Evolutionary conservation across 164 flowering plant species (phyloP).

Genomic region (Kingdonia uniflora): DNA sequence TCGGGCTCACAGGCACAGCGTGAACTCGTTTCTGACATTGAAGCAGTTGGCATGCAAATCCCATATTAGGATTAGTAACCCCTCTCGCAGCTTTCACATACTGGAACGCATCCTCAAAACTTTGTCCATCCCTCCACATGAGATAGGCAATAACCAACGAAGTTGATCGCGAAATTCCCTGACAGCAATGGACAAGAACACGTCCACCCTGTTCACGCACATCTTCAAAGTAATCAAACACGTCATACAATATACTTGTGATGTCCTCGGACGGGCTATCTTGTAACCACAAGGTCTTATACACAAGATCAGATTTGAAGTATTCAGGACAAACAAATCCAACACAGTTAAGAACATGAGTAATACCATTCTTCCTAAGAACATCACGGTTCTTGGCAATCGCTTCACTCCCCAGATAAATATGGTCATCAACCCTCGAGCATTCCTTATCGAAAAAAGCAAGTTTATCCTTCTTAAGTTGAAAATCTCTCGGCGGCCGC

Average conservation of each 20-base stretch:
- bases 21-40: constrained; percentile 79
- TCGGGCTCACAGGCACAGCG: constrained; percentile 65
- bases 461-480: constrained; percentile 53
- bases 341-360: constrained; percentile 83
- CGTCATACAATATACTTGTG: constrained; percentile 77
- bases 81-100: constrained; percentile 73
- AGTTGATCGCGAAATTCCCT: constrained; percentile 77
- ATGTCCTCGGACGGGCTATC: constrained; percentile 83
- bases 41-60: constrained; percentile 76
- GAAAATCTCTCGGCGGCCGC: constrained; percentile 28
- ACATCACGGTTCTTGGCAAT: constrained; percentile 64
- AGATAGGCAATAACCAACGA: constrained; percentile 81
- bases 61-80: constrained; percentile 77
- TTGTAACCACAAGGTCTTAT: constrained; percentile 81
- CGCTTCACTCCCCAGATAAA: constrained; percentile 71
- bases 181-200: constrained; percentile 81
- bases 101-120: constrained; percentile 78
- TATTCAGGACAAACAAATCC: constrained; percentile 91
- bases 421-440: constrained; percentile 60
- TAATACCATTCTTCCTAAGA: constrained; percentile 53
- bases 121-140: constrained; percentile 80
- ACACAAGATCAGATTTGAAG: constrained; percentile 71
- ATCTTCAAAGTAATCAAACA: constrained; percentile 87
- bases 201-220: constrained; percentile 66
- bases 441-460: constrained; percentile 86